These are phyloP conservation scores for Saitozyma podzolica DNA, from an alignment of 768 basidiomycete genomes.

Conservation along the genomic window DNA sequence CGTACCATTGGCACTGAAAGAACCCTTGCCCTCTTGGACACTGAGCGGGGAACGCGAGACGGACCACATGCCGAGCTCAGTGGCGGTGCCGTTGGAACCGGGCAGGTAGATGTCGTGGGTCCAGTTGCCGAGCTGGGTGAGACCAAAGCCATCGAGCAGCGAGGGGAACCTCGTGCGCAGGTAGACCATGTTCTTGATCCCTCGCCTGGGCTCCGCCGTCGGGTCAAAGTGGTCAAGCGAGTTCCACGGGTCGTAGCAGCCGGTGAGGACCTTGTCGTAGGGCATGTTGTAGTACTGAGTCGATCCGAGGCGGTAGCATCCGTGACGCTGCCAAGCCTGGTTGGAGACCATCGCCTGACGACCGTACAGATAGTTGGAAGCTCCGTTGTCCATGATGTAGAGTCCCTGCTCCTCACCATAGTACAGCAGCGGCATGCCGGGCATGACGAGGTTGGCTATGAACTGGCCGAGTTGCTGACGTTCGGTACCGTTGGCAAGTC, in stretches of 20 bases:
- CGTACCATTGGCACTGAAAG: constrained; percentile 58
- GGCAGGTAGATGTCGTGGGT: constrained; percentile 74
- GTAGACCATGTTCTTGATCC: constrained; percentile 71
- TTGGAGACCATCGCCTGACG: constrained; percentile 87
- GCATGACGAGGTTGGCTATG: constrained; percentile 76
- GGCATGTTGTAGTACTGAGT: constrained; percentile 93
- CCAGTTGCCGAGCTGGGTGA: constrained; percentile 84
- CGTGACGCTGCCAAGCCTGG: constrained; percentile 87
- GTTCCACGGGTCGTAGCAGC: constrained; percentile 89
- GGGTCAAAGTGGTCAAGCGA: constrained; percentile 93
- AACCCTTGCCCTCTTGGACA: constrained; percentile 57
- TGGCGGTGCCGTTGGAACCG: constrained; percentile 75
- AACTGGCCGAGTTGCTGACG: constrained; percentile 75
- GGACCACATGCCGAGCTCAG: constrained; percentile 88
- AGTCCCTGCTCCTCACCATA: constrained; percentile 90
- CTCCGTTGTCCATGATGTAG: constrained; percentile 83
- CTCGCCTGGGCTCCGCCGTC: constrained; percentile 71
- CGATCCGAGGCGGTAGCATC: constrained; percentile 87
- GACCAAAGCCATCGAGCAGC: constrained; percentile 80
- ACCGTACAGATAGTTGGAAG: constrained; percentile 80
- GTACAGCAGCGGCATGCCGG: constrained; percentile 78
- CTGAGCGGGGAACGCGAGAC: constrained; percentile 67
- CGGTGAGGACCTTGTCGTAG: constrained; percentile 71
- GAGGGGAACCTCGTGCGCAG: constrained; percentile 69
- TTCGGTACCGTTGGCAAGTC: constrained; percentile 78